phyloP scores from a whole-genome alignment of 1,284 basidiomycete genomes.

The Ceratobasidium papillatum region DNA sequence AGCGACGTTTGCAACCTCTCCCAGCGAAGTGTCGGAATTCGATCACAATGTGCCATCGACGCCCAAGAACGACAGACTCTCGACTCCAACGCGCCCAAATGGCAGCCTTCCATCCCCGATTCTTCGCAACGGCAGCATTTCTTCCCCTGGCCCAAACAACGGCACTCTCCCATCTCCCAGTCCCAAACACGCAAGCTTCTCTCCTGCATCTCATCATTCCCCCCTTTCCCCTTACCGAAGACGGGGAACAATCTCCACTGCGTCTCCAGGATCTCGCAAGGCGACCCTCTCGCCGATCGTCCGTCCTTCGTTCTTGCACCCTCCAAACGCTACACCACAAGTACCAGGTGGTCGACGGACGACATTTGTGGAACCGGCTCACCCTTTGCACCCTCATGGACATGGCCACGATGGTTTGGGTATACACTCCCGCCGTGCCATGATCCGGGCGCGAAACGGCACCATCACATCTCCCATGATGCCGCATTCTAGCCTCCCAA shows the following conservation, averaged over 20 bases:
- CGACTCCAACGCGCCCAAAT: not conserved
- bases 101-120: not conserved
- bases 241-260: not conserved
- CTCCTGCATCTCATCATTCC: not conserved
- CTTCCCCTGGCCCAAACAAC: not conserved
- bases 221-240: not conserved
- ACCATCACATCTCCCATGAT: constrained; percentile 26
- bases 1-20: constrained; percentile 1
- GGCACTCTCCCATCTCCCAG: not conserved
- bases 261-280: not conserved
- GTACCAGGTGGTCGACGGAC: not conserved
- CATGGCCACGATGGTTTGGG: not conserved
- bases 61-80: not conserved
- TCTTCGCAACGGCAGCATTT: not conserved
- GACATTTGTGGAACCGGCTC: constrained; percentile 24
- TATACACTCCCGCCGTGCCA: not conserved
- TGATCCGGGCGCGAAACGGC: constrained; percentile 22
- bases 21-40: constrained; percentile 13
- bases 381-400: constrained; percentile 5
- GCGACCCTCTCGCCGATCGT: constrained; percentile 1
- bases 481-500: not conserved
- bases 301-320: constrained; percentile 12
- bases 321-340: not conserved
- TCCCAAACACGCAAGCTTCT: not conserved
- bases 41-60: not conserved